These are phyloP conservation scores for Paracamarosporium sp. DNA, from an alignment of 2,329 filamentous ascomycete genomes.

Conservation along the genomic window DNA sequence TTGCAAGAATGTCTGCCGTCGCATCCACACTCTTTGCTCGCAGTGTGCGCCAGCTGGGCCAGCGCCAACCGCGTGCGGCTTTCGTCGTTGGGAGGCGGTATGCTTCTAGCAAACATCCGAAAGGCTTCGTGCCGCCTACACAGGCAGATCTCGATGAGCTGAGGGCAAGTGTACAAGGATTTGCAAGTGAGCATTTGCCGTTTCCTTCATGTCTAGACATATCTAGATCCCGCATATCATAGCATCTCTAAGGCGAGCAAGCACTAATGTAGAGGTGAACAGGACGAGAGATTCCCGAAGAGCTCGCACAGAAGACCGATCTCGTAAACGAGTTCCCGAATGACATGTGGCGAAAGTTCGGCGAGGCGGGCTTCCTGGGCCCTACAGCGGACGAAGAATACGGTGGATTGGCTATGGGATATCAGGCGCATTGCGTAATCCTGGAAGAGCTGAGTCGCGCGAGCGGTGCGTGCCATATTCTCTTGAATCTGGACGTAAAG, in stretches of 20 bases:
- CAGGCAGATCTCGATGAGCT: slow-evolving; percentile 79
- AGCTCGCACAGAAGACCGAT: slow-evolving; percentile 84
- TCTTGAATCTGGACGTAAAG: neutral
- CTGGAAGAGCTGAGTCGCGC: slow-evolving; percentile 95
- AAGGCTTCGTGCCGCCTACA: slow-evolving; percentile 72
- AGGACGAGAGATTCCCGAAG: slow-evolving; percentile 84
- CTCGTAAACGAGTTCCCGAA: slow-evolving; percentile 84
- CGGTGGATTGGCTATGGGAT: slow-evolving; percentile 89
- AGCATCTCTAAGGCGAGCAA: neutral
- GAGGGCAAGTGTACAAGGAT: slow-evolving; percentile 85
- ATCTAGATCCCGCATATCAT: neutral
- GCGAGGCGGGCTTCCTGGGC: slow-evolving; percentile 87
- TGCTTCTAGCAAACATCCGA: slow-evolving; percentile 74
- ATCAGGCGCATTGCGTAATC: slow-evolving; percentile 94
- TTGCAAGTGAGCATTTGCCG: slow-evolving; percentile 62
- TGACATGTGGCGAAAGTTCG: slow-evolving; percentile 92
- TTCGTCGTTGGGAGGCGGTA: slow-evolving; percentile 36
- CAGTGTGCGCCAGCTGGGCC: slow-evolving; percentile 44
- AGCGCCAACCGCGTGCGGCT: slow-evolving; percentile 23
- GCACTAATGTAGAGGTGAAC: slow-evolving; percentile 1
- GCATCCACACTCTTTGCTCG: slow-evolving; percentile 45
- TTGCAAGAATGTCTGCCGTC: slow-evolving; percentile 39
- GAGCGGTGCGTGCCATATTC: slow-evolving; percentile 62
- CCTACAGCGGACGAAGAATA: slow-evolving; percentile 93
- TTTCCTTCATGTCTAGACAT: neutral